Evolutionary conservation across 78 protist genomes (phyloP).

Genomic region (Salpingoeca rosetta): DNA sequence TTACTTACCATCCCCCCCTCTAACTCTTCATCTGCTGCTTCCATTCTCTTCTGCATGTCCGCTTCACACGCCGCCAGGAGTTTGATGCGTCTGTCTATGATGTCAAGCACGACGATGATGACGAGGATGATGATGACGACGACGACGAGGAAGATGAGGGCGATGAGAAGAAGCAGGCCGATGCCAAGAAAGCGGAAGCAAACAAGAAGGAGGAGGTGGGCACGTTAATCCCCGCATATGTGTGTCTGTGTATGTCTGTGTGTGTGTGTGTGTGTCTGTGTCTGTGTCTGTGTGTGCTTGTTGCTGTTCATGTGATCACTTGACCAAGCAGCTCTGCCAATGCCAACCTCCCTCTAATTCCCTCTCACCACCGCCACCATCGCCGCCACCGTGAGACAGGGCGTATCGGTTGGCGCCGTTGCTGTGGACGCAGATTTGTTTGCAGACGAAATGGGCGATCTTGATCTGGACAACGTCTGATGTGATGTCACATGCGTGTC

Average conservation of each 20-base stretch:
- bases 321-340: neutral
- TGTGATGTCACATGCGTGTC: neutral
- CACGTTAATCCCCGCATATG: neutral
- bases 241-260: neutral
- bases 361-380: neutral
- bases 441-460: neutral
- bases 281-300: neutral
- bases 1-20: no score
- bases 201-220: neutral
- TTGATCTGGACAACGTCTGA: neutral
- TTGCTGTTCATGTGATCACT: neutral
- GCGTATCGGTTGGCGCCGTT: no score
- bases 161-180: slow-evolving; percentile 33
- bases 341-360: neutral
- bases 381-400: neutral
- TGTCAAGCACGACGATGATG: slow-evolving; percentile 4
- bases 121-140: neutral
- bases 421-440: no score
- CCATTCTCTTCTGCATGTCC: no score
- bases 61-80: no score
- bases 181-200: slow-evolving; percentile 16
- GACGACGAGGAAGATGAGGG: slow-evolving; percentile 35
- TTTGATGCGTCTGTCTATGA: slow-evolving; percentile 18
- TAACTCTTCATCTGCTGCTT: no score
- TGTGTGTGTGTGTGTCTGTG: neutral